Evolutionary conservation across 108 stramenopile species (phyloP), one percentile per base, ranked within the genome.

Genomic region (Skeletonema grethae): DNA sequence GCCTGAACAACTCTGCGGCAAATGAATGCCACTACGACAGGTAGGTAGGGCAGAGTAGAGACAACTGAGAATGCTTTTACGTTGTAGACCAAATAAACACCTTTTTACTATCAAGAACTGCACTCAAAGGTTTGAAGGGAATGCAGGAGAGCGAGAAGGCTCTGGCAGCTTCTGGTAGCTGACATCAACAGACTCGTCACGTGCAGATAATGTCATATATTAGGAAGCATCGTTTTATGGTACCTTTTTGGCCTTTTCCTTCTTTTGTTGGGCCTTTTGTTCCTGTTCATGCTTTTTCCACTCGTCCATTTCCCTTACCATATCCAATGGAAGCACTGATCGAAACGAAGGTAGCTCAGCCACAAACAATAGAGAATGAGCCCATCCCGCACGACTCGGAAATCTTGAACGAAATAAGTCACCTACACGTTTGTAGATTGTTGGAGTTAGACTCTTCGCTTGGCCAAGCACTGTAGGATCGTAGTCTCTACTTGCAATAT

Each of bases 361-460:
- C 12, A 97, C 97, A 82, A 99, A 99, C 8, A 99, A 84, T 35
- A 99, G 72, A 35, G 94, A 91, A 80, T 99, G 99, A 4, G 99
- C 98, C 99, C 99, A 99, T 11, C 99, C 99, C 18, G 97, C 94
- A 57, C 92, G 80, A 34, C 56, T 63, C 2, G 71, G 70, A 72
- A 98, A 99, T 13, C 90, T 80, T 2, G 85, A 48, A 22, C 98
- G 90, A 76, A 99, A 99, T 46, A 98, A 69, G 29, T 99, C 86
- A 4, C 97, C 97, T 1, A 99, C 98, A 29, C 76, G 79, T 60
- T 43, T 43, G 84, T 99, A 99, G 8, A 97, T 86, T 1, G 84
- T 87, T 16, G 98, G 97, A 24, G 98, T 98, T 32, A 99, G 69
- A 24, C 91, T 94, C 77, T 97, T 97, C 61, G 86, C 85, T 18